These are phyloP conservation scores for Tolypocladium cylindrosporum DNA, from an alignment of 2,329 filamentous ascomycete genomes.

Conservation along the genomic window DNA sequence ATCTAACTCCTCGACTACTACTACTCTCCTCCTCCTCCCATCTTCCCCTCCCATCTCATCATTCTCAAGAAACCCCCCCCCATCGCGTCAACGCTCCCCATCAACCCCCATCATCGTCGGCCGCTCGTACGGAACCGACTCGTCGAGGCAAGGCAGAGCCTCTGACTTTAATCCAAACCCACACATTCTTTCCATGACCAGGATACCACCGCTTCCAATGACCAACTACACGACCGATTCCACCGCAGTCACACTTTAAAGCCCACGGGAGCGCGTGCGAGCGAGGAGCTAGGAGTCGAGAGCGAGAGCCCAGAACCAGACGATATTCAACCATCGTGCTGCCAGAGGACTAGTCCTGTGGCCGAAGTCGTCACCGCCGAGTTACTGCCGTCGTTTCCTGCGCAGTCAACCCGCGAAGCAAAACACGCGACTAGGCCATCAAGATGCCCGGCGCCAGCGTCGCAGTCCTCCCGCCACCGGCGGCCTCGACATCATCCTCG, in stretches of 20 bases:
- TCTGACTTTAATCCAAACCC: slow-evolving; percentile 14
- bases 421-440: slow-evolving; percentile 24
- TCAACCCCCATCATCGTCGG: slow-evolving; percentile 16
- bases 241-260: slow-evolving; percentile 60
- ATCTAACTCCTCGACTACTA: slow-evolving; percentile 4
- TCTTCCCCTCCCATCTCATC: slow-evolving; percentile 9
- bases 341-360: slow-evolving; percentile 12
- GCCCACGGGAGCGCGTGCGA: slow-evolving; percentile 56
- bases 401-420: slow-evolving; percentile 7
- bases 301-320: slow-evolving; percentile 22
- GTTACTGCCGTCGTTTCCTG: slow-evolving; percentile 13
- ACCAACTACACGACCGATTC: slow-evolving; percentile 38
- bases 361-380: slow-evolving; percentile 14
- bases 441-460: slow-evolving; percentile 64
- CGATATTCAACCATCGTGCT: slow-evolving; percentile 53
- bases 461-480: slow-evolving; percentile 52
- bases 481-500: slow-evolving; percentile 58
- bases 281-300: slow-evolving; percentile 38
- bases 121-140: slow-evolving; percentile 11
- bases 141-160: slow-evolving; percentile 20
- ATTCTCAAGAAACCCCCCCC: slow-evolving; percentile 8
- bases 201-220: slow-evolving; percentile 38
- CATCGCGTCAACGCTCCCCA: slow-evolving; percentile 13
- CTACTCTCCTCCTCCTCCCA: slow-evolving; percentile 10
- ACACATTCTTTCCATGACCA: slow-evolving; percentile 31